Percentiles rank a stretch among this genome's conserved stretches.
phyloP scores from a whole-genome alignment of 495 filamentous ascomycete genomes.

The Sordaria brevicollis region DNA sequence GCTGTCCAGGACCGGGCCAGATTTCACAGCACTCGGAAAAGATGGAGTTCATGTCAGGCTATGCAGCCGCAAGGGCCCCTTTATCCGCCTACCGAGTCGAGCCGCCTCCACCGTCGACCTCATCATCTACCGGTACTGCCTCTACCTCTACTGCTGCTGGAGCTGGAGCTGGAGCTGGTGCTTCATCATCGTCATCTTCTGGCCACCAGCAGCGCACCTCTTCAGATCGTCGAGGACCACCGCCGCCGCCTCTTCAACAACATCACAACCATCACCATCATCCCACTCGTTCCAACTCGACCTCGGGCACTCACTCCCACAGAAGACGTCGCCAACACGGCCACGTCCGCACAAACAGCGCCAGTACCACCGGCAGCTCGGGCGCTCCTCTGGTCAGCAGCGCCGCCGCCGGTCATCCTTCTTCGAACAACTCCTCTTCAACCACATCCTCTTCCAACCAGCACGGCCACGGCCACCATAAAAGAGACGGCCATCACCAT shows the following conservation, averaged over 20 bases:
- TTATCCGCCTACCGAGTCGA: constrained; percentile 26
- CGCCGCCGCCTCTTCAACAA: background rate
- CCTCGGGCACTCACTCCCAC: constrained; percentile 12
- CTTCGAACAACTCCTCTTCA: constrained; percentile 8
- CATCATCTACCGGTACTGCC: no score
- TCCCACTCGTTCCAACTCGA: constrained; percentile 26
- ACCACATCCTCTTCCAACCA: background rate
- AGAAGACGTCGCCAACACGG: constrained; percentile 19
- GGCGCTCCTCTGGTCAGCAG: constrained; percentile 3
- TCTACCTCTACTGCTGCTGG: no score
- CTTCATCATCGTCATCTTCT: no score
- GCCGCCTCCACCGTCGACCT: constrained; percentile 9
- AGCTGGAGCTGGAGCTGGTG: no score
- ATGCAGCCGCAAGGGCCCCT: constrained; percentile 24
- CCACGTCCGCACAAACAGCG: constrained; percentile 20
- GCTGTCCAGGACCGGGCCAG: background rate
- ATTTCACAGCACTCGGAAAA: background rate
- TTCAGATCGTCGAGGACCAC: background rate
- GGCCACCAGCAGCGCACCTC: background rate
- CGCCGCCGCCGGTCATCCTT: constrained; percentile 6
- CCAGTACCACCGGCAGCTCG: constrained; percentile 22
- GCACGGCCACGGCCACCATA: background rate
- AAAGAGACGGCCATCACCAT: background rate
- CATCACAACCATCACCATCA: no score
- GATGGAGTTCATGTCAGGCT: constrained; percentile 28